Percentiles rank a stretch among this genome's conserved stretches.
These are phyloP conservation scores for Aspergillus cavernicola DNA, from an alignment of 495 filamentous ascomycete genomes.

Conservation along the genomic window DNA sequence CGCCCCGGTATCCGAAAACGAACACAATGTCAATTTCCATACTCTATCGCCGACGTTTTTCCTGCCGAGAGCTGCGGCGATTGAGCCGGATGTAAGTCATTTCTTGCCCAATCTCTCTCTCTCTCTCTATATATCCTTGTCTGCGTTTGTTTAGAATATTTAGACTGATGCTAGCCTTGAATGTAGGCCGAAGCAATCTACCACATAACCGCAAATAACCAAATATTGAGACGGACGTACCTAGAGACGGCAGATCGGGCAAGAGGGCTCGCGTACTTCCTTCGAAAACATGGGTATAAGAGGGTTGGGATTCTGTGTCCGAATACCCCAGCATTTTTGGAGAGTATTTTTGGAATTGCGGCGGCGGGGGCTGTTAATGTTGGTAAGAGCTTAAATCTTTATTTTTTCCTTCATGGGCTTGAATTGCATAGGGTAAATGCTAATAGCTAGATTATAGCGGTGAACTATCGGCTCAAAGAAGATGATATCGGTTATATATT, in stretches of 20 bases:
- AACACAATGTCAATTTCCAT: constrained; percentile 65
- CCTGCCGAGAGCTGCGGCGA: constrained; percentile 78
- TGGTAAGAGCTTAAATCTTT: constrained; percentile 34
- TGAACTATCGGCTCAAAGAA: constrained; percentile 86
- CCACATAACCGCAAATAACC: constrained; percentile 78
- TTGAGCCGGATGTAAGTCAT: constrained; percentile 79
- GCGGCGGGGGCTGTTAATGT: constrained; percentile 81
- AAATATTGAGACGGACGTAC: constrained; percentile 71
- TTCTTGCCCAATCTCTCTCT: neutral
- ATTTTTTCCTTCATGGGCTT: neutral
- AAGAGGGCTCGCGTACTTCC: constrained; percentile 79
- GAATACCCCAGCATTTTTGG: constrained; percentile 93
- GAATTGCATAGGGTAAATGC: neutral
- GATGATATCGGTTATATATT: constrained; percentile 93
- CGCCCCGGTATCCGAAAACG: constrained; percentile 16
- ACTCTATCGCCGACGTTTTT: constrained; percentile 87
- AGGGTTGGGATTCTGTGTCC: constrained; percentile 78
- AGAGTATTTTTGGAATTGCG: constrained; percentile 82
- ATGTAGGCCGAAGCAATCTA: constrained; percentile 76
- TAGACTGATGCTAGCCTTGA: neutral
- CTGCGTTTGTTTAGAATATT: neutral
- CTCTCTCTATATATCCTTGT: neutral
- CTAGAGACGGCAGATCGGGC: constrained; percentile 78
- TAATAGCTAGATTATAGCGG: constrained; percentile 35
- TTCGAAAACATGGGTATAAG: constrained; percentile 65